phyloP scores from a whole-genome alignment of 129 eudicot species.

The Saposhnikovia divaricata region DNA sequence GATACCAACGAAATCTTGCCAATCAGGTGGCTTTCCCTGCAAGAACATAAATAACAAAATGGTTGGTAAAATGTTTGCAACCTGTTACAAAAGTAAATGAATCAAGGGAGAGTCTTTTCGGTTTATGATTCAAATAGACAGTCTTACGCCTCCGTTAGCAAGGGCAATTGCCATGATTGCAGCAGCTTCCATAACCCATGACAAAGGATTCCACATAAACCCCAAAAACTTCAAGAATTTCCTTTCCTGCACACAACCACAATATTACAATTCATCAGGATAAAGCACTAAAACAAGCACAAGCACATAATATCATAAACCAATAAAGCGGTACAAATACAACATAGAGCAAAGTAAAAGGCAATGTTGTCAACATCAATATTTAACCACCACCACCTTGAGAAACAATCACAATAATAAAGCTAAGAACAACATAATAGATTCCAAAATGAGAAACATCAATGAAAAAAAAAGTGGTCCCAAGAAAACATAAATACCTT shows the following conservation, averaged over 20 bases:
- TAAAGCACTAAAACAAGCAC: neutral
- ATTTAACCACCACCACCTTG: neutral
- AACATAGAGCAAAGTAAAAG: neutral
- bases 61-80: neutral
- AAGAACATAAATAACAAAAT: neutral
- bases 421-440: neutral
- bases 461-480: neutral
- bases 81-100: neutral
- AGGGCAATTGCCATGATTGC: slow-evolving; percentile 99
- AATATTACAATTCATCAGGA: neutral
- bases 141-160: slow-evolving; percentile 97
- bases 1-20: slow-evolving; percentile 99
- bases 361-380: neutral
- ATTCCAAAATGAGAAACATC: neutral
- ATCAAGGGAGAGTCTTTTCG: neutral
- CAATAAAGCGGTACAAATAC: neutral
- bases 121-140: neutral
- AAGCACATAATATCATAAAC: neutral
- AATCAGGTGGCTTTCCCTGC: slow-evolving; percentile 97
- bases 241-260: slow-evolving; percentile 67
- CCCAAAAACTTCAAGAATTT: slow-evolving; percentile 95
- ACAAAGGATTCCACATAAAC: slow-evolving; percentile 99
- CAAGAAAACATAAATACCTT: slow-evolving; percentile 31
- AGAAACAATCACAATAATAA: neutral
- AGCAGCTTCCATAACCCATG: slow-evolving; percentile 99